phyloP scores from a whole-genome alignment of 345 rosid genomes.

The Salix udensis region DNA sequence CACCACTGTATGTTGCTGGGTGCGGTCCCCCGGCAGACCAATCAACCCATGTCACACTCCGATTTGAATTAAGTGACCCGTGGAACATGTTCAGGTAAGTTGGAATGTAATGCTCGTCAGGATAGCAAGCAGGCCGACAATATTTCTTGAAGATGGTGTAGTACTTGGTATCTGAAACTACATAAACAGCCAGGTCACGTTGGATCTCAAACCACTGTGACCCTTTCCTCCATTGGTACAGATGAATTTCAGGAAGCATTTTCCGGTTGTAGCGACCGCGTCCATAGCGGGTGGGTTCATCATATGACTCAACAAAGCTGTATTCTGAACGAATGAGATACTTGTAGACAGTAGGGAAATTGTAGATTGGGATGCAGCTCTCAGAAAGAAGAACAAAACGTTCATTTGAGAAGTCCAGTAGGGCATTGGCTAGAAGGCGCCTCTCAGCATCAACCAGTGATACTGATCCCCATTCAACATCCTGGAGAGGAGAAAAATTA shows the following conservation, averaged over 20 bases:
- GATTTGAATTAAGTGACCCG: slow-evolving; percentile 59
- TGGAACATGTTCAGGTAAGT: slow-evolving; percentile 81
- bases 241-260: slow-evolving; percentile 77
- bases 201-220: slow-evolving; percentile 94
- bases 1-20: slow-evolving; percentile 57
- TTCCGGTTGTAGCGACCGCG: slow-evolving; percentile 86
- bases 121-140: slow-evolving; percentile 89
- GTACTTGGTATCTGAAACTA: slow-evolving; percentile 67
- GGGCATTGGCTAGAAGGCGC: slow-evolving; percentile 84
- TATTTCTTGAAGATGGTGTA: slow-evolving; percentile 58
- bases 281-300: slow-evolving; percentile 80
- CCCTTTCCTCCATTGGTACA: slow-evolving; percentile 87
- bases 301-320: slow-evolving; percentile 86
- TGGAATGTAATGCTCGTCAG: slow-evolving; percentile 89
- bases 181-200: slow-evolving; percentile 55
- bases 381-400: slow-evolving; percentile 89
- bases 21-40: slow-evolving; percentile 93
- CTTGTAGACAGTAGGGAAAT: slow-evolving; percentile 71
- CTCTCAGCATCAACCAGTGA: slow-evolving; percentile 74
- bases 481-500: slow-evolving; percentile 36
- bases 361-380: slow-evolving; percentile 88
- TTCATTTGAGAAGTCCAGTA: slow-evolving; percentile 81
- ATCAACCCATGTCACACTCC: slow-evolving; percentile 84
- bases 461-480: slow-evolving; percentile 77
- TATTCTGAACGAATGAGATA: slow-evolving; percentile 61